Evolutionary conservation across 1,284 basidiomycete genomes (phyloP).

Genomic region (Ceratobasidium sp.): DNA sequence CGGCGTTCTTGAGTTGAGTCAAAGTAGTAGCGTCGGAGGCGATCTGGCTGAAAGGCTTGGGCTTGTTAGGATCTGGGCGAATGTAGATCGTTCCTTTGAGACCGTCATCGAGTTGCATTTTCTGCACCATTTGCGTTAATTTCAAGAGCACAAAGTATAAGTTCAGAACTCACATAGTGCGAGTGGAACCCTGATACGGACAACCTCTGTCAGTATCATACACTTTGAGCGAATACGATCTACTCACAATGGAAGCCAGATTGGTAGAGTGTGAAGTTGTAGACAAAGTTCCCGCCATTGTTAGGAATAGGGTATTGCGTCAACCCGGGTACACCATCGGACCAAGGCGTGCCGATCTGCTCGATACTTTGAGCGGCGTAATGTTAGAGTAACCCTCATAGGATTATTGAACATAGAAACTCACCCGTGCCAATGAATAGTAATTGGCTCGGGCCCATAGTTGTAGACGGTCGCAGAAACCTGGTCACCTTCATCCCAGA

Average conservation of each 20-base stretch:
- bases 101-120: constrained; percentile 42
- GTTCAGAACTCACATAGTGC: constrained; percentile 13
- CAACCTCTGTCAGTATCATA: neutral
- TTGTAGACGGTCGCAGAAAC: constrained; percentile 42
- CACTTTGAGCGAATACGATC: neutral
- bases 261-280: constrained; percentile 34
- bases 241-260: constrained; percentile 31
- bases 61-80: constrained; percentile 35
- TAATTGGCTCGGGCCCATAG: constrained; percentile 29
- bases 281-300: neutral
- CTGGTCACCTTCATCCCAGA: constrained; percentile 44
- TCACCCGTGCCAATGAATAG: constrained; percentile 34
- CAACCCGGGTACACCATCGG: constrained; percentile 47
- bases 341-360: constrained; percentile 45
- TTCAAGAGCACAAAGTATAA: neutral
- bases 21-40: constrained; percentile 21
- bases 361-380: constrained; percentile 26
- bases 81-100: constrained; percentile 41
- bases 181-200: constrained; percentile 25
- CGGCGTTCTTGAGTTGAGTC: constrained; percentile 27
- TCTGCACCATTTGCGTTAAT: constrained; percentile 1
- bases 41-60: constrained; percentile 44
- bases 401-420: neutral
- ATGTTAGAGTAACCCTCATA: neutral
- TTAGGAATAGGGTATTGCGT: constrained; percentile 26